Evolutionary conservation across 2,329 filamentous ascomycete species (phyloP).

Genomic region (Cladosporium sp.): DNA sequence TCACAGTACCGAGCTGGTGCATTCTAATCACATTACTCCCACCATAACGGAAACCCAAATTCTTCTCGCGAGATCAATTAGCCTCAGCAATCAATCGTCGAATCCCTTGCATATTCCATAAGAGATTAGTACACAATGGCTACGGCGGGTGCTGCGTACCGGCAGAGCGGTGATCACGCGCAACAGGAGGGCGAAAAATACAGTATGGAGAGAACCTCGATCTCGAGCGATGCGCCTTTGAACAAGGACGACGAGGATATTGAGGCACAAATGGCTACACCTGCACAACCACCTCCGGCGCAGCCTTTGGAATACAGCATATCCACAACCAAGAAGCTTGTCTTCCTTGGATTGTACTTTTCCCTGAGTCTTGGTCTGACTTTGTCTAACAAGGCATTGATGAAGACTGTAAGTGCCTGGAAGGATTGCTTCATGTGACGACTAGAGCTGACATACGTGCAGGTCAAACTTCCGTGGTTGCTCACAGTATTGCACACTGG

Average conservation of each 20-base stretch:
- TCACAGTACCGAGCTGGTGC: constrained; percentile 9
- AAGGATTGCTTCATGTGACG: constrained; percentile 30
- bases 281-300: constrained; percentile 9
- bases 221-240: constrained; percentile 17
- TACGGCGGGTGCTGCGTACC: not conserved
- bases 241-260: constrained; percentile 13
- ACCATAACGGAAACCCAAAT: not conserved
- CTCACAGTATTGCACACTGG: constrained; percentile 60
- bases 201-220: constrained; percentile 11
- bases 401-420: constrained; percentile 44
- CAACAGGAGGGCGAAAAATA: constrained; percentile 15
- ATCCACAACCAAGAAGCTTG: constrained; percentile 28
- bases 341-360: constrained; percentile 46
- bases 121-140: constrained; percentile 2
- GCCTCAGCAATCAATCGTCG: not conserved
- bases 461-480: constrained; percentile 63
- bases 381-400: constrained; percentile 61
- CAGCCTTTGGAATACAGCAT: constrained; percentile 28
- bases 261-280: constrained; percentile 10
- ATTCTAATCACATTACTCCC: not conserved
- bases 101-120: not conserved
- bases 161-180: constrained; percentile 2
- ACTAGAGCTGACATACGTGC: not conserved
- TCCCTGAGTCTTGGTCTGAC: constrained; percentile 52
- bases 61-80: not conserved